These are phyloP conservation scores for Aspergillus coremiiformis DNA, from an alignment of 495 filamentous ascomycete genomes.

Conservation along the genomic window DNA sequence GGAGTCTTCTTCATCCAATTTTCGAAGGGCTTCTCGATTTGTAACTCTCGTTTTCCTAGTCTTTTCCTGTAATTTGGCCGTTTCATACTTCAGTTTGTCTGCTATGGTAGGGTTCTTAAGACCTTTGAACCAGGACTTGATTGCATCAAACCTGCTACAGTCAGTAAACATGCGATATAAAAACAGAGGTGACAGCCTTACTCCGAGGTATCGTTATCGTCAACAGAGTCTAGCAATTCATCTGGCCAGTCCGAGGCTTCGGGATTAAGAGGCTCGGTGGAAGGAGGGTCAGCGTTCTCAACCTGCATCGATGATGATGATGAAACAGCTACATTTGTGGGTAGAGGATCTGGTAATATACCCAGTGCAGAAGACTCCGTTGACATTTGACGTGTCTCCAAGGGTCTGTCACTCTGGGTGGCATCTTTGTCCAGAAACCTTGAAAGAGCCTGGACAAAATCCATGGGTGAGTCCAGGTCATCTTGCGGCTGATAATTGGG, in stretches of 20 bases:
- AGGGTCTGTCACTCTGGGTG: neutral
- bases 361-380: neutral
- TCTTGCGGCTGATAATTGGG: neutral
- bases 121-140: slow-evolving; percentile 2
- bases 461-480: neutral
- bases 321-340: neutral
- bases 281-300: neutral
- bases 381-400: neutral
- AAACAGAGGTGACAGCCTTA: neutral
- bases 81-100: slow-evolving; percentile 1
- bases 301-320: neutral
- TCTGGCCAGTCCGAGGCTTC: neutral
- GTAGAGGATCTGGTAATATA: neutral
- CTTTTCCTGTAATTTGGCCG: slow-evolving; percentile 4
- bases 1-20: neutral
- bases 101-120: neutral
- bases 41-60: neutral
- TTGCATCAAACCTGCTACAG: slow-evolving; percentile 3
- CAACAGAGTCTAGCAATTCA: neutral
- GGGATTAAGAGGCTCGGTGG: neutral
- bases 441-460: neutral
- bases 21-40: neutral
- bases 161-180: neutral
- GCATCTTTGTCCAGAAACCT: neutral
- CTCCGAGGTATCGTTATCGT: neutral